A percentile compares a stretch with the other conserved stretches of the same genome.
Evolutionary conservation across 2,329 filamentous ascomycete genomes (phyloP).

Genomic region (Lasiodiplodia theobromae): DNA sequence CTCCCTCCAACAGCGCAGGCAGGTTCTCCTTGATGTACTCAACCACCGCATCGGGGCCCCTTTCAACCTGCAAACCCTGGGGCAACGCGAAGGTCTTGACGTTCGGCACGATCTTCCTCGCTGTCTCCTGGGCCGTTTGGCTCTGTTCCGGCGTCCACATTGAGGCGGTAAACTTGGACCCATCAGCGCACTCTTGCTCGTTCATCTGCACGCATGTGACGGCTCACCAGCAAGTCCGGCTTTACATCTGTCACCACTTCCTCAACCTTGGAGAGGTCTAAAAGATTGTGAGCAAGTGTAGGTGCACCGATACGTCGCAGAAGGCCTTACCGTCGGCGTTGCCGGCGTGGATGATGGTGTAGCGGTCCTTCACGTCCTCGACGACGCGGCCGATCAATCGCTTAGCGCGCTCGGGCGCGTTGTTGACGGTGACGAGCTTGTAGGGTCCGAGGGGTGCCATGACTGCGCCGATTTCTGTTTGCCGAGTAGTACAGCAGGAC

Average conservation of each 20-base stretch:
- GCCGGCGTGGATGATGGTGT: slow-evolving; percentile 67
- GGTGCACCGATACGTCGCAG: slow-evolving; percentile 6
- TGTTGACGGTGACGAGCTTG: slow-evolving; percentile 72
- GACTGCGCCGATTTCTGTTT: background rate
- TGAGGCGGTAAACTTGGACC: slow-evolving; percentile 65
- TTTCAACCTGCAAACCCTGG: slow-evolving; percentile 61
- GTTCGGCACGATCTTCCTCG: slow-evolving; percentile 53
- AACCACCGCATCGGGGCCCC: slow-evolving; percentile 63
- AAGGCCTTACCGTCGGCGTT: slow-evolving; percentile 65
- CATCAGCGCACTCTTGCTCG: background rate
- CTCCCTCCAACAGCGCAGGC: slow-evolving; percentile 40
- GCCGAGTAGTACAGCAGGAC: background rate
- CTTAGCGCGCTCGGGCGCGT: slow-evolving; percentile 69
- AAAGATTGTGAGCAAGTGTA: background rate
- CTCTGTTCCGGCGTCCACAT: slow-evolving; percentile 64
- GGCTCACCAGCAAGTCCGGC: slow-evolving; percentile 63
- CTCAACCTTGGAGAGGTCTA: slow-evolving; percentile 60
- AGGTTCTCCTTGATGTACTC: slow-evolving; percentile 57
- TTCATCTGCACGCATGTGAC: background rate
- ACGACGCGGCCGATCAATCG: slow-evolving; percentile 67
- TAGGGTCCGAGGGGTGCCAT: slow-evolving; percentile 57
- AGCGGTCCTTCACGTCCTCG: slow-evolving; percentile 67
- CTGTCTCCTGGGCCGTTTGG: slow-evolving; percentile 54
- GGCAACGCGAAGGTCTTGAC: slow-evolving; percentile 63
- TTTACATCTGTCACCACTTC: slow-evolving; percentile 59